Percentiles rank a stretch among this genome's conserved stretches.
Conservation (phyloP, 768 basidiomycete species). For the Tulasnella sp. region DNA sequence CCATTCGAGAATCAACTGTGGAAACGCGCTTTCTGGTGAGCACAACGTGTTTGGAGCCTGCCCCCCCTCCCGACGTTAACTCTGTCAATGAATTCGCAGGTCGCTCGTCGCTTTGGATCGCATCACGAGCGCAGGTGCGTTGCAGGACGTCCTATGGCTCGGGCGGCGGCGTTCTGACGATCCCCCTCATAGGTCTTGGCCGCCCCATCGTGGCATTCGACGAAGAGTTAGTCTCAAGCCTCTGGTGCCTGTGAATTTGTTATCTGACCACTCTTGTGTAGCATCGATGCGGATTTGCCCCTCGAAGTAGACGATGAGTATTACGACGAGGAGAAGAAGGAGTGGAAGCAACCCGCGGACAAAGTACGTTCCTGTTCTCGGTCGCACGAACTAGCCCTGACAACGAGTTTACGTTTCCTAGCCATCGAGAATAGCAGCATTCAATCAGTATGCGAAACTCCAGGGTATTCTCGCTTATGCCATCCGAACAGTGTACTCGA, state of each 20-base stretch:
- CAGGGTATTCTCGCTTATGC: conserved; percentile 64
- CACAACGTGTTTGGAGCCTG: conserved; percentile 39
- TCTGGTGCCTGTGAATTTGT: not conserved
- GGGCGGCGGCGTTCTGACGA: not conserved
- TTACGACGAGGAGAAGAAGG: conserved; percentile 64
- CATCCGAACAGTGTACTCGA: conserved; percentile 72
- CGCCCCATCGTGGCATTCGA: conserved; percentile 75
- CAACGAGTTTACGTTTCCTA: not conserved
- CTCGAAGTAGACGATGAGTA: conserved; percentile 82
- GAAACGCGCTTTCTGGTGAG: conserved; percentile 77
- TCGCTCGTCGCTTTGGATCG: conserved; percentile 42
- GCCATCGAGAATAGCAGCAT: conserved; percentile 60
- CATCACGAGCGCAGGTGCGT: conserved; percentile 44
- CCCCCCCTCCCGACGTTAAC: not conserved
- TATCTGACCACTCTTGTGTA: conserved; percentile 41
- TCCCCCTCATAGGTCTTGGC: conserved; percentile 48
- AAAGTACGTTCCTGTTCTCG: conserved; percentile 40
- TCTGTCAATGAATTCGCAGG: conserved; percentile 16
- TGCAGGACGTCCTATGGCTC: not conserved
- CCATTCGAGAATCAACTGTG: conserved; percentile 68
- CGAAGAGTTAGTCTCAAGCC: conserved; percentile 59
- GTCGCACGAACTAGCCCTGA: not conserved
- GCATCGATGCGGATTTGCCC: conserved; percentile 72
- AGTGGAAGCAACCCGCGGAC: conserved; percentile 65
- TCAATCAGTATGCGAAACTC: conserved; percentile 60